Conservation (phyloP, 2,329 filamentous ascomycete species). For the Scedosporium apiospermum region DNA sequence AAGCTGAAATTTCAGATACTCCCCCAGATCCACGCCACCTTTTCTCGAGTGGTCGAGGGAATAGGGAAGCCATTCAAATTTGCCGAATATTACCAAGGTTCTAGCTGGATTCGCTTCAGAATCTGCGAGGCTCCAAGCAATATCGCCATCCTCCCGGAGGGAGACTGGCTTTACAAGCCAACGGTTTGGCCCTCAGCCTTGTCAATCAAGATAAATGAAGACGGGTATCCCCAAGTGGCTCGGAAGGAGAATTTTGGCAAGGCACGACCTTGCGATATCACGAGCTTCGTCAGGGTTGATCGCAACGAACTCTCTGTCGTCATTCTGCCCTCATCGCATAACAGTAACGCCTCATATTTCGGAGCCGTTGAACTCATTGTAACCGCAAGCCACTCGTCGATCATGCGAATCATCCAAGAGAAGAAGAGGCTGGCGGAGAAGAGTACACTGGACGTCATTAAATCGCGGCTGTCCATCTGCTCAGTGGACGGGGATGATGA, state of each 20-base stretch:
- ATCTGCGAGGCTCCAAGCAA: background rate
- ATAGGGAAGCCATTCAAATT: background rate
- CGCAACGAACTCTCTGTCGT: conserved; percentile 52
- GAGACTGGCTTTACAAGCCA: background rate
- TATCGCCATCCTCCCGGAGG: background rate
- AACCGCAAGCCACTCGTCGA: background rate
- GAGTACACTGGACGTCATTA: background rate
- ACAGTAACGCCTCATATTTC: conserved; percentile 34
- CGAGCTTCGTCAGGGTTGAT: conserved; percentile 46
- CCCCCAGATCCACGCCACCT: background rate
- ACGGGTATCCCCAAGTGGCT: conserved; percentile 28
- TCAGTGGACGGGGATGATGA: conserved; percentile 29
- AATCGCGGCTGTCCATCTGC: background rate
- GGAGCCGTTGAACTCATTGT: conserved; percentile 42
- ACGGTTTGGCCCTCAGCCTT: background rate
- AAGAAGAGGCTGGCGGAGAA: background rate
- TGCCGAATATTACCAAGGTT: background rate
- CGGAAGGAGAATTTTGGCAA: conserved; percentile 65
- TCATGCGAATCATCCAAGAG: background rate
- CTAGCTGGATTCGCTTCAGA: background rate
- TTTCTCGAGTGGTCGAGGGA: background rate
- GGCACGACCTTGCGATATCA: conserved; percentile 69
- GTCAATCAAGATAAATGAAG: conserved; percentile 2
- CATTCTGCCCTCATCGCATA: conserved; percentile 17
- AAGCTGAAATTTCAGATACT: background rate